A percentile compares a stretch with the other conserved stretches of the same genome.
phyloP scores from a whole-genome alignment of 768 basidiomycete species.

The Chiua virens region DNA sequence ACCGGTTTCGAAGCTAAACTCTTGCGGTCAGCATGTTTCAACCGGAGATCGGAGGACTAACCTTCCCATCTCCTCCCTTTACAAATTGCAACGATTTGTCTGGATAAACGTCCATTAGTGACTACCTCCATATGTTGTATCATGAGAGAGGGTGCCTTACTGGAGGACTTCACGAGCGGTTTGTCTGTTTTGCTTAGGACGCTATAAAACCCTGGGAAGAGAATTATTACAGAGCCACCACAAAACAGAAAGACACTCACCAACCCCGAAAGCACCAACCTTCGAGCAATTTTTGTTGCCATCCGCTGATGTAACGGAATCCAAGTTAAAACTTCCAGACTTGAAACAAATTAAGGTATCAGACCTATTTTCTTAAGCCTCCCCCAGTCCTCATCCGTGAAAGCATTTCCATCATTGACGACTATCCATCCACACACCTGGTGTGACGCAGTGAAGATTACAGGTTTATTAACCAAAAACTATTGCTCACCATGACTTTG shows the following conservation, averaged over 20 bases:
- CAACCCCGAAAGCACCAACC: slow-evolving; percentile 19
- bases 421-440: slow-evolving; percentile 14
- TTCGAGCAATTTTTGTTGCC: slow-evolving; percentile 13
- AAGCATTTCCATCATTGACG: slow-evolving; percentile 6
- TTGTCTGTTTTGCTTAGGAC: slow-evolving; percentile 16
- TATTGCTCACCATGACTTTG: neutral
- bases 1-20: slow-evolving; percentile 3
- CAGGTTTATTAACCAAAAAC: neutral
- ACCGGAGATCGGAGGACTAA: neutral
- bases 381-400: slow-evolving; percentile 8
- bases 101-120: neutral
- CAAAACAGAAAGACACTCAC: neutral
- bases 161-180: slow-evolving; percentile 12
- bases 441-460: neutral
- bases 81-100: slow-evolving; percentile 15
- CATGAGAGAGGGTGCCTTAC: neutral
- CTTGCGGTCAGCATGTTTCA: neutral
- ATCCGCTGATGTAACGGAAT: neutral
- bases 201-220: slow-evolving; percentile 14
- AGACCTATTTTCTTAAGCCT: slow-evolving; percentile 17
- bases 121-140: neutral
- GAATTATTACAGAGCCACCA: neutral
- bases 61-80: slow-evolving; percentile 8
- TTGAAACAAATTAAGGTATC: neutral
- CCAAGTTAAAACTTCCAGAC: neutral